Evolutionary conservation across 129 eudicot species (phyloP), one percentile per base, ranked within the genome.

Genomic region (Mikania micrantha): DNA sequence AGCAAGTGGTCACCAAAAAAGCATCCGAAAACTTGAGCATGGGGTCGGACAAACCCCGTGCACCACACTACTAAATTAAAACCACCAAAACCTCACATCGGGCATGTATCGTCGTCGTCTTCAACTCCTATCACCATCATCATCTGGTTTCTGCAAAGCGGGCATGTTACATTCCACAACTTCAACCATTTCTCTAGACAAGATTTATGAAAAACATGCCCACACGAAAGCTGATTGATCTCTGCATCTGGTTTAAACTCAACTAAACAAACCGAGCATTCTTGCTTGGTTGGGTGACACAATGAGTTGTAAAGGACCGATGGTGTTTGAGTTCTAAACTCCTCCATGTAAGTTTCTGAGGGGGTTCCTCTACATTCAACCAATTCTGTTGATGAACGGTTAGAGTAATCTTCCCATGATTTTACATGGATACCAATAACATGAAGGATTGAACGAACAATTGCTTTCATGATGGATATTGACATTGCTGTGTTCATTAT

Each of bases 141-240:
- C 84, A 91, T 72, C 53, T 67, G 48, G 36, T 80, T 85, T 63
- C 97, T 65, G 67, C 97, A 91, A 60, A 83, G 87, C 5, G 97
- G 97, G 79, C 97, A 91, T 6, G 95, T 91, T 21, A 80, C 67
- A 44, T 87, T 83, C 90, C 95, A 81, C 52, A 72, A 73, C 39
- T 87, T 85, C 34, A 91, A 57, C 95, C 97, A 91, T 76, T 85
- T 87, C 78, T 91, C 93, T 9, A 91, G 47, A 52, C 97, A 91
- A 42, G 29, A 6, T 40, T 75, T 85, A 47, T 91, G 95, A 67
- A 91, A 91, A 57, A 85, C 88, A 48, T 91, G 97, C 57, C 93
- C 90, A 54, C 97, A 91, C 4, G 88, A 64, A 10, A 87, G 82
- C 80, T 67, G 80, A 72, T 91, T 83, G 64, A 91, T 82, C 77